Percentiles rank a stretch among this genome's conserved stretches.
These are phyloP conservation scores for Malassezia sp. DNA, from an alignment of 1,284 basidiomycete genomes.

Conservation along the genomic window DNA sequence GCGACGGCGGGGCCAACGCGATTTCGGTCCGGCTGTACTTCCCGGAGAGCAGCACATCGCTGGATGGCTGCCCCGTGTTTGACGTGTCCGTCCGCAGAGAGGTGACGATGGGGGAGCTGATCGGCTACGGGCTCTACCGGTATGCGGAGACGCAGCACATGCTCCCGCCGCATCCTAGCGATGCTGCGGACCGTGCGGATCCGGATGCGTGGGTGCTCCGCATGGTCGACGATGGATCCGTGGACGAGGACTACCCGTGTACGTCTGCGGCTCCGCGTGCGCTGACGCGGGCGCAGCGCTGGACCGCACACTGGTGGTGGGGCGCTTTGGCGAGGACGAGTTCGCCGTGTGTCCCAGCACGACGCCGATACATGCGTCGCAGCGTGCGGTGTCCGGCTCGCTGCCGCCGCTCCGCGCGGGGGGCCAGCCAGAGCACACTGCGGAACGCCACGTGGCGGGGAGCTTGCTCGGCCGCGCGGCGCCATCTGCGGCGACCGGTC, in stretches of 20 bases:
- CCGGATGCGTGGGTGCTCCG: constrained; percentile 86
- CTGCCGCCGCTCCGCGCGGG: no score
- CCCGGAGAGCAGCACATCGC: constrained; percentile 50
- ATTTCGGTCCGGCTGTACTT: constrained; percentile 70
- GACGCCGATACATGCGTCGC: not conserved
- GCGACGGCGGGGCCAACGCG: constrained; percentile 40
- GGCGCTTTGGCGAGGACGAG: constrained; percentile 79
- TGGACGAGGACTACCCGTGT: constrained; percentile 88
- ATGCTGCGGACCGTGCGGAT: constrained; percentile 52
- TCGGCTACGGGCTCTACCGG: constrained; percentile 78
- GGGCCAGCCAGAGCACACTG: no score
- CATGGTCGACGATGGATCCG: constrained; percentile 93
- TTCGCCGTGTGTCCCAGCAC: constrained; percentile 61
- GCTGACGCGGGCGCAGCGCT: constrained; percentile 62
- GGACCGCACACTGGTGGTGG: constrained; percentile 70
- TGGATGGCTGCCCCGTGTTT: not conserved
- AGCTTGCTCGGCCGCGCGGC: no score
- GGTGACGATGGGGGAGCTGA: constrained; percentile 84
- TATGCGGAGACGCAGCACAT: constrained; percentile 68
- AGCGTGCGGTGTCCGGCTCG: no score
- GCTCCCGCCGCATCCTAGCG: constrained; percentile 59
- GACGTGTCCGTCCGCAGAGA: constrained; percentile 60
- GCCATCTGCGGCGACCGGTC: no score
- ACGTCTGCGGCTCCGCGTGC: not conserved
- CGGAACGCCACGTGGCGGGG: no score